phyloP scores from a whole-genome alignment of 2,329 filamentous ascomycete species.

The Dactylellina sp. region DNA sequence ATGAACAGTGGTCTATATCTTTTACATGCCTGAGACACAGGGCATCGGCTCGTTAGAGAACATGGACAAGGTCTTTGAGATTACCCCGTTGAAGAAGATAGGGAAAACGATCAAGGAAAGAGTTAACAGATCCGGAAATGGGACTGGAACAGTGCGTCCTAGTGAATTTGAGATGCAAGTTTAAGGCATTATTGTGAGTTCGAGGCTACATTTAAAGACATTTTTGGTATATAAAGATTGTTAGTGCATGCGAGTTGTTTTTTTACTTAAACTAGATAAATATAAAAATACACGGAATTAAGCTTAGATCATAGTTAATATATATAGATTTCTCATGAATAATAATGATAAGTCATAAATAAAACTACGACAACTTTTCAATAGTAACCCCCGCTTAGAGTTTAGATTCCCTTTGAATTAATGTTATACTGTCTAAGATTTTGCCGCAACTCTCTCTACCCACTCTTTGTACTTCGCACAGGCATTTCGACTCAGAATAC shows the following conservation, averaged over 20 bases:
- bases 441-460: slow-evolving; percentile 12
- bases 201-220: too few relatives aligned
- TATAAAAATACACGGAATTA: too few relatives aligned
- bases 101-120: slow-evolving; percentile 43
- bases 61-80: slow-evolving; percentile 56
- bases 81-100: slow-evolving; percentile 50
- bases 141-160: slow-evolving; percentile 25
- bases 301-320: too few relatives aligned
- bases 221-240: too few relatives aligned
- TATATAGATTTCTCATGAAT: too few relatives aligned
- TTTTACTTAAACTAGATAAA: too few relatives aligned
- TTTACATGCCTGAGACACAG: slow-evolving; percentile 53
- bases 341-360: too few relatives aligned
- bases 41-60: slow-evolving; percentile 53
- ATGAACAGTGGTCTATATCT: slow-evolving; percentile 40
- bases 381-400: too few relatives aligned
- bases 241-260: too few relatives aligned
- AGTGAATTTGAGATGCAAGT: slow-evolving; percentile 52
- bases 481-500: slow-evolving; percentile 23
- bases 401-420: too few relatives aligned
- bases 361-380: too few relatives aligned
- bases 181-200: neutral
- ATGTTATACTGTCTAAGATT: neutral
- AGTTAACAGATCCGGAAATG: slow-evolving; percentile 28
- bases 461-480: slow-evolving; percentile 29